Base-by-base conservation (phyloP, 208 protist genomes). In the Leptomonas seymouri region DNA sequence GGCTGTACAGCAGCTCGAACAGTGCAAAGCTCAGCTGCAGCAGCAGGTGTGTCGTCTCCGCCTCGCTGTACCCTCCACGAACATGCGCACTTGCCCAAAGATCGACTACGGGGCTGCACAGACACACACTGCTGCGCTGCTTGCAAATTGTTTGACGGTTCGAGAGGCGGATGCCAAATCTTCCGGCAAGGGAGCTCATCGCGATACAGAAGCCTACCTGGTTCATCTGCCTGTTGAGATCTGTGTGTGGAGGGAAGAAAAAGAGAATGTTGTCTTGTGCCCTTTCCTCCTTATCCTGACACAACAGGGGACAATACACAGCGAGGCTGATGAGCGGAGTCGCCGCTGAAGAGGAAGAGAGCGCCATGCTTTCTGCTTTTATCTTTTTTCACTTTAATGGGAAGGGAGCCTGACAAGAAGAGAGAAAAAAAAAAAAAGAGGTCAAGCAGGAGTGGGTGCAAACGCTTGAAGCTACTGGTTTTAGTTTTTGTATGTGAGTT, bases 121-220 rank as follows among this genome's bases (percentile, higher is more conserved):
- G 62, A 46, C 50, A 74, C 11, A 70, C 48, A 42, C 63, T 69
- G 58, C 69, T 70, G 57, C 69, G 62, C 36, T 76, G 53, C 58
- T 73, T 68, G 18, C 71, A 31, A 36, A 61, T 67, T 30, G 63
- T 67, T 23, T 64, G 51, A 7, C 48, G 42, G 23, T 31, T 42
- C 39, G 65, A 58, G 36, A 41, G 12, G 18, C 30, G 48, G 16
- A 74, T 64, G 14, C 61, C 71, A 28, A 84, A 92, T 78, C 23
- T 77, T 55, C 55, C 68, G 66, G 28, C 63, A 15, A 92, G 50
- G 27, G 71, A 86, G 20, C 66, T 68, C 31, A 80, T 62, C 18
- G 82, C 85, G 23, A 90, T 90, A 59, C 82, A 89, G 55, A 92
- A 89, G 39, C 89, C 89, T 48, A 92, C 81, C 1, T 86, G 82